phyloP scores from a whole-genome alignment of 2,329 filamentous ascomycete genomes.

The Aspergillus sp. region DNA sequence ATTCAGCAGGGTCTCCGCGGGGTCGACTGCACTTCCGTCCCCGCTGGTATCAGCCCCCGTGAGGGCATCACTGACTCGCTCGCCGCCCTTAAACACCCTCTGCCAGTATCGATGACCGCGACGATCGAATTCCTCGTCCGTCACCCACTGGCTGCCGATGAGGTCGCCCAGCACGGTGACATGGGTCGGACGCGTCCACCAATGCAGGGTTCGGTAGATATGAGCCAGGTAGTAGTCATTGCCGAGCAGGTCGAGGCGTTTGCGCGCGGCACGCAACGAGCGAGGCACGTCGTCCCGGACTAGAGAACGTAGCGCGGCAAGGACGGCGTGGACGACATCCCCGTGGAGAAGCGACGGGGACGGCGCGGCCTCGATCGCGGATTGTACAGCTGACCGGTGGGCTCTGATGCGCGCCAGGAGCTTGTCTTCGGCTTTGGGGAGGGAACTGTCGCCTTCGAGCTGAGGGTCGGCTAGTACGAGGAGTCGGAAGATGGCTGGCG shows the following conservation, averaged over 20 bases:
- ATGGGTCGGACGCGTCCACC: slow-evolving; percentile 85
- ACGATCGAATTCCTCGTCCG: slow-evolving; percentile 75
- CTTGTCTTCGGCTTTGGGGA: slow-evolving; percentile 56
- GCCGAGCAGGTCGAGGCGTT: slow-evolving; percentile 82
- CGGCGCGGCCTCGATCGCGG: slow-evolving; percentile 12
- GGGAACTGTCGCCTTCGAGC: slow-evolving; percentile 85
- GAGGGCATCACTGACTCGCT: slow-evolving; percentile 57
- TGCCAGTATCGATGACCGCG: slow-evolving; percentile 77
- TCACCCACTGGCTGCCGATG: slow-evolving; percentile 93
- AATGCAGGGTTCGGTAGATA: slow-evolving; percentile 78
- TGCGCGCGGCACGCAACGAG: slow-evolving; percentile 66
- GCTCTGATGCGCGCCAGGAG: slow-evolving; percentile 41
- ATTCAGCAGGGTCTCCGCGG: slow-evolving; percentile 24
- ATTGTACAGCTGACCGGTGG: slow-evolving; percentile 33
- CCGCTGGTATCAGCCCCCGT: slow-evolving; percentile 30
- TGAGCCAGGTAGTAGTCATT: slow-evolving; percentile 96
- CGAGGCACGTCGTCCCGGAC: slow-evolving; percentile 67
- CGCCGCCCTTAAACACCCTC: slow-evolving; percentile 69
- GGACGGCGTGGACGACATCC: slow-evolving; percentile 23
- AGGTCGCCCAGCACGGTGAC: slow-evolving; percentile 87
- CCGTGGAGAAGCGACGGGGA: slow-evolving; percentile 16
- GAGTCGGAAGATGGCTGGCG: slow-evolving; percentile 74
- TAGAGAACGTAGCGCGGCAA: slow-evolving; percentile 35
- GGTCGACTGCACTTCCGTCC: slow-evolving; percentile 49
- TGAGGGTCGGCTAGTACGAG: slow-evolving; percentile 90